These are phyloP conservation scores for Agarophyton chilense DNA, from an alignment of 23 red algal species.

Conservation along the genomic window DNA sequence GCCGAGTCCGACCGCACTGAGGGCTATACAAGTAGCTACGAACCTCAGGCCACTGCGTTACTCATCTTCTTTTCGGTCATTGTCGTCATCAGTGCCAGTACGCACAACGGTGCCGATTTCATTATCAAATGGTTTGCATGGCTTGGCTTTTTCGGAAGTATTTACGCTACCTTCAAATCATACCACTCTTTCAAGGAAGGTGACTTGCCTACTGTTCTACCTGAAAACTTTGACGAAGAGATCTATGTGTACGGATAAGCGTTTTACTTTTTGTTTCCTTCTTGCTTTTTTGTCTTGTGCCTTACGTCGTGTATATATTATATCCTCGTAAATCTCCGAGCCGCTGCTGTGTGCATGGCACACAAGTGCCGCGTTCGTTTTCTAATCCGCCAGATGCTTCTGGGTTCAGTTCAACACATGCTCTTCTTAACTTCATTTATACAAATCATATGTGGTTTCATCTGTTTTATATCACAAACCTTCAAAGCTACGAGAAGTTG, in stretches of 20 bases:
- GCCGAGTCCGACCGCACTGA: conserved; percentile 30
- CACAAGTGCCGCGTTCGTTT: too few relatives aligned
- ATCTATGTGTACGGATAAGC: conserved; percentile 71
- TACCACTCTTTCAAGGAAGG: conserved; percentile 75
- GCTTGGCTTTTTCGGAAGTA: conserved; percentile 70
- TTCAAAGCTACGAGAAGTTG: conserved; percentile 49
- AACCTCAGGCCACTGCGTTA: conserved; percentile 32
- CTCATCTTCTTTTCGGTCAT: conserved; percentile 59
- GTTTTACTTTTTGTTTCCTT: not conserved
- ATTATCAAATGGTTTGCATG: conserved; percentile 59
- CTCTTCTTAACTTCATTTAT: not conserved
- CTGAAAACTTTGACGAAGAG: conserved; percentile 73
- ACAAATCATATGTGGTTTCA: not conserved
- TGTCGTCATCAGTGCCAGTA: conserved; percentile 39
- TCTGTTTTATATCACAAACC: not conserved
- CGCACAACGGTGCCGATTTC: not conserved
- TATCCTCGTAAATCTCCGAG: not conserved
- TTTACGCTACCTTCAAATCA: conserved; percentile 64
- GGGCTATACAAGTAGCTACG: conserved; percentile 16
- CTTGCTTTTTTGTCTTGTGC: not conserved
- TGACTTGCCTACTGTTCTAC: conserved; percentile 59
- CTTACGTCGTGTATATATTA: not conserved
- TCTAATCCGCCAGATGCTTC: not conserved
- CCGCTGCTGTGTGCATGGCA: too few relatives aligned
- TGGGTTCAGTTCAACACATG: not conserved